These are phyloP conservation scores for Calocybe gambosa DNA, from an alignment of 1,284 basidiomycete genomes.

Conservation along the genomic window DNA sequence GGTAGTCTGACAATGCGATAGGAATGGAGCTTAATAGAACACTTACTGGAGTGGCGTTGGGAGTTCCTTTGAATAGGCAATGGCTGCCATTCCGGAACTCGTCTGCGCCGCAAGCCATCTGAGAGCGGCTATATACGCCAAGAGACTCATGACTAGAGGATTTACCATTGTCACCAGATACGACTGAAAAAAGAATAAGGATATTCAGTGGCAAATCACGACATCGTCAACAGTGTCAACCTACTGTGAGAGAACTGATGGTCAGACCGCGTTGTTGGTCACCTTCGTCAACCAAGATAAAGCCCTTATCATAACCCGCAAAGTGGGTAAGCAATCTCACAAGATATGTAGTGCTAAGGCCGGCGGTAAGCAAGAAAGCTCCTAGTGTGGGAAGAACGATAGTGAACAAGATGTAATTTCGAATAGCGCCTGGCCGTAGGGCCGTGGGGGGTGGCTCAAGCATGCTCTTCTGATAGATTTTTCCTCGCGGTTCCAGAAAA, in stretches of 20 bases:
- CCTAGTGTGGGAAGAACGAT: constrained; percentile 1
- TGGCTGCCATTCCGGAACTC: background rate
- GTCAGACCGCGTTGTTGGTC: background rate
- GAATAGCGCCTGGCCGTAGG: background rate
- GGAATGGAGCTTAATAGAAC: background rate
- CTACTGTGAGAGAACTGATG: constrained; percentile 2
- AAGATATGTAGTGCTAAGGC: background rate
- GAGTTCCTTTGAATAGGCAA: background rate
- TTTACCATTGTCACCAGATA: constrained; percentile 1
- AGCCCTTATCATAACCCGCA: background rate
- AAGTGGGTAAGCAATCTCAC: background rate
- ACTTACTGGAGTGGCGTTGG: constrained; percentile 5
- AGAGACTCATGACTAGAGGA: constrained; percentile 4
- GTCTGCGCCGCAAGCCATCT: background rate
- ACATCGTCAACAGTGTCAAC: background rate
- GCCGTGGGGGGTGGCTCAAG: too few species aligned
- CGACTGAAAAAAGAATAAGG: background rate
- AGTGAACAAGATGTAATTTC: constrained; percentile 4
- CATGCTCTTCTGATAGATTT: too few species aligned
- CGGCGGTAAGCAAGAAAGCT: constrained; percentile 5
- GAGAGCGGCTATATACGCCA: constrained; percentile 1
- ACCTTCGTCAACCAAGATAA: background rate
- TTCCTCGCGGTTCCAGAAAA: background rate
- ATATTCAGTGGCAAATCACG: background rate
- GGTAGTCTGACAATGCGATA: background rate